These are phyloP conservation scores for Nakazawaea siamensis DNA, from an alignment of 805 yeast species.

Conservation along the genomic window DNA sequence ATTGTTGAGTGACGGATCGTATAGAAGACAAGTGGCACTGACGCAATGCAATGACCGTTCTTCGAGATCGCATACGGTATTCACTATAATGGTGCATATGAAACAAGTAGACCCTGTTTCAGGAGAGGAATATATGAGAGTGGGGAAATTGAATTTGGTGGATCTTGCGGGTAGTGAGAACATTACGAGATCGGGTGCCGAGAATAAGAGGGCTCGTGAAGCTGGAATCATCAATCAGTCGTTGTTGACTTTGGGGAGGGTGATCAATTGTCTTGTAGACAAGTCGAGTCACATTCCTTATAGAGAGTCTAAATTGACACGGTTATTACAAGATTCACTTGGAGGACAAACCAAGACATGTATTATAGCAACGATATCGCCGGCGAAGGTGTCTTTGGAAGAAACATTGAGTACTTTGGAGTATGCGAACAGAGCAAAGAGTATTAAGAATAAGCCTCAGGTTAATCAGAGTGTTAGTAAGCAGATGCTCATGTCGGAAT, in stretches of 20 bases:
- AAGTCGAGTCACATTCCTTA: constrained; percentile 70
- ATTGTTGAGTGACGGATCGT: constrained; percentile 47
- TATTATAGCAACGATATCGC: constrained; percentile 80
- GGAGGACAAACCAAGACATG: constrained; percentile 89
- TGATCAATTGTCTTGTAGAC: constrained; percentile 62
- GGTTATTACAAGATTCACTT: constrained; percentile 71
- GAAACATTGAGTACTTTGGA: constrained; percentile 83
- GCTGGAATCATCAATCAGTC: constrained; percentile 88
- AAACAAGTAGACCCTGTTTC: constrained; percentile 38
- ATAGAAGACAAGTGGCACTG: constrained; percentile 63
- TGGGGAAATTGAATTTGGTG: constrained; percentile 70
- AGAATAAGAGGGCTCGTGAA: constrained; percentile 76
- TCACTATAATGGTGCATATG: constrained; percentile 57
- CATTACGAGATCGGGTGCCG: constrained; percentile 76
- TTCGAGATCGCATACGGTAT: constrained; percentile 74
- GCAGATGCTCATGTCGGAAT: constrained; percentile 44
- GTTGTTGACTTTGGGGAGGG: constrained; percentile 74
- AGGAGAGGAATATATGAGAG: constrained; percentile 41
- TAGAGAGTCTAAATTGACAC: constrained; percentile 74
- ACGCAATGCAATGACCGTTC: constrained; percentile 73
- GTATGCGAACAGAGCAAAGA: constrained; percentile 82
- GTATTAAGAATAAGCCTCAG: constrained; percentile 68
- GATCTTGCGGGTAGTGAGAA: constrained; percentile 93
- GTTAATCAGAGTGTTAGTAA: constrained; percentile 53
- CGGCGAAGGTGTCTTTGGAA: constrained; percentile 67